A percentile compares a stretch with the other conserved stretches of the same genome.
phyloP scores from a whole-genome alignment of 1,284 basidiomycete species.

The Laetiporus sulphureus region DNA sequence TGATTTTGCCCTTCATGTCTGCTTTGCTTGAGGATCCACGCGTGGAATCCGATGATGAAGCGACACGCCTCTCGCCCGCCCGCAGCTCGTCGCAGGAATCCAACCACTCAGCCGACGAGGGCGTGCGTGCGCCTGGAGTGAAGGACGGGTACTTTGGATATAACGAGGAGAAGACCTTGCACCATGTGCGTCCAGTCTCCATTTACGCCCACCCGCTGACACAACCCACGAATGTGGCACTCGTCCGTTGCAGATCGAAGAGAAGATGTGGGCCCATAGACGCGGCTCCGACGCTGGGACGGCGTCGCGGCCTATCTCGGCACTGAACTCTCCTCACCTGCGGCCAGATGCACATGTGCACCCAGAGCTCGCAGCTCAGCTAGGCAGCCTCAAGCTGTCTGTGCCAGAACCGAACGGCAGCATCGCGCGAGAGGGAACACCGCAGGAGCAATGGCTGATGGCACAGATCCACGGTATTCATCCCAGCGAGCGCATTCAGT shows the following conservation, averaged over 20 bases:
- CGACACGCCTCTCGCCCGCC: not conserved
- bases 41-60: constrained; percentile 3
- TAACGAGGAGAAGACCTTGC: constrained; percentile 63
- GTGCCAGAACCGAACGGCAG: constrained; percentile 26
- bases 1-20: not conserved
- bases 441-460: constrained; percentile 3
- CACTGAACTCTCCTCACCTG: constrained; percentile 27
- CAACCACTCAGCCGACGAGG: constrained; percentile 12
- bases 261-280: constrained; percentile 60
- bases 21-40: not conserved
- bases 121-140: constrained; percentile 48
- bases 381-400: constrained; percentile 34
- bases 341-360: constrained; percentile 31
- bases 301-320: constrained; percentile 23
- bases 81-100: constrained; percentile 7
- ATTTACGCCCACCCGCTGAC: not conserved
- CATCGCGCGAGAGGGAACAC: constrained; percentile 10
- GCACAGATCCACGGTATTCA: not conserved
- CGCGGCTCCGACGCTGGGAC: constrained; percentile 35
- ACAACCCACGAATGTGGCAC: constrained; percentile 1
- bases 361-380: constrained; percentile 33
- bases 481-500: not conserved
- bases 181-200: constrained; percentile 48
- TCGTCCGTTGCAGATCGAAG: constrained; percentile 53
- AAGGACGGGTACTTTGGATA: constrained; percentile 73